Base-by-base conservation (phyloP, 176 grass and related monocot species). In the Lolium multiflorum region DNA sequence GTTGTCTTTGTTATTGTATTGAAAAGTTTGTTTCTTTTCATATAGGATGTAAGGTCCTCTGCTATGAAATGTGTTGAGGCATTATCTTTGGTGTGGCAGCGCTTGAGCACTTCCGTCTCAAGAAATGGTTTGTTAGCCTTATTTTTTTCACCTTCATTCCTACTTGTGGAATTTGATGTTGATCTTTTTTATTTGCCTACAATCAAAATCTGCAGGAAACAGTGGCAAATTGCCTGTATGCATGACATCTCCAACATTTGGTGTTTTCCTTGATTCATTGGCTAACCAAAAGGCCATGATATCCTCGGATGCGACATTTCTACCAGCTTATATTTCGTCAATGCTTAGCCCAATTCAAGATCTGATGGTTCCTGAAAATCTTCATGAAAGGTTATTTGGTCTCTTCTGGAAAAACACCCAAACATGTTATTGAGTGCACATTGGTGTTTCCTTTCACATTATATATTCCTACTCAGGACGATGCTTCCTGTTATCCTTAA, bases 221-320 rank as follows among this genome's bases (percentile, higher is more conserved):
- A 87, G 86, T 46, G 79, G 71, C 16, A 92, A 82, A 81, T 68
- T 94, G 17, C 84, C 88, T 52, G 76, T 85, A 52, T 91, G 82
- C 72, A 71, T 98, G 71, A 74, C 92, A 57, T 92, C 88, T 58
- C 89, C 88, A 39, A 89, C 88, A 43, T 98, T 94, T 76, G 77
- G 93, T 77, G 28, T 88, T 74, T 91, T 98, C 77, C 83, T 98
- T 15, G 93, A 91, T 39, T 91, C 90, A 38, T 78, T 98, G 60
- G 82, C 91, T 48, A 87, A 86, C 81, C 91, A 98, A 88, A 94
- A 93, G 81, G 84, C 83, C 60, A 91, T 95, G 91, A 95, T 98
- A 48, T 88, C 86, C 50, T 98, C 93, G 10, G 91, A 98, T 69
- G 71, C 84, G 25, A 87, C 28, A 74, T 98, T 94, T 94, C 88